These are phyloP conservation scores for Inonotus hispidus DNA, from an alignment of 1,284 basidiomycete genomes.

Conservation along the genomic window DNA sequence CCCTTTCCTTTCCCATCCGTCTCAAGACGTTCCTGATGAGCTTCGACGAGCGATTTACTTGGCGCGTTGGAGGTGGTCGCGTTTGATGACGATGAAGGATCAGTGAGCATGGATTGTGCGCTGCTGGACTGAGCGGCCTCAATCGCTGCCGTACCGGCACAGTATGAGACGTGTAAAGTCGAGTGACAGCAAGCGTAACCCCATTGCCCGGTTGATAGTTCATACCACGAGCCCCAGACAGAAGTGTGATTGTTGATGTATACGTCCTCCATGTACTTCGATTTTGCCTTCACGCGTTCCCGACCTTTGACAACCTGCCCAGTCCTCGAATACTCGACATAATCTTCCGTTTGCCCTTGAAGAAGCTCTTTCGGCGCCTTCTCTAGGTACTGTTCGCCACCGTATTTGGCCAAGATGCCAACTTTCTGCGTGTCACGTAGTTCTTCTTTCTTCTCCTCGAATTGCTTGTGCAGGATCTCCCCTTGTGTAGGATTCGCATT, in stretches of 20 bases:
- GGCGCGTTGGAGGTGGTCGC: conserved; percentile 24
- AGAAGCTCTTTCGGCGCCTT: conserved; percentile 84
- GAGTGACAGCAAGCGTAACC: conserved; percentile 97
- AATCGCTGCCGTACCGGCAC: conserved; percentile 86
- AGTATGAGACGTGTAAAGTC: conserved; percentile 83
- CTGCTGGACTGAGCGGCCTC: conserved; percentile 69
- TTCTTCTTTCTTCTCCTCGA: conserved; percentile 87
- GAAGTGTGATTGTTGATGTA: conserved; percentile 88
- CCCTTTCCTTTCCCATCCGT: conserved; percentile 32
- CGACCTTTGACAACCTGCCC: conserved; percentile 92
- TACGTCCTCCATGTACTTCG: conserved; percentile 96
- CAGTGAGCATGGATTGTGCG: conserved; percentile 60
- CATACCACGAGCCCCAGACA: conserved; percentile 97
- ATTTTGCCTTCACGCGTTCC: conserved; percentile 77
- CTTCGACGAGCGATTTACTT: conserved; percentile 24
- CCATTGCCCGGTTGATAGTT: conserved; percentile 69
- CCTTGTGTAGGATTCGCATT: conserved; percentile 97
- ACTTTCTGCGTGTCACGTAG: conserved; percentile 84
- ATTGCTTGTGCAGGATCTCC: conserved; percentile 87
- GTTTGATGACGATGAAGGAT: conserved; percentile 27
- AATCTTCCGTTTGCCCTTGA: conserved; percentile 93
- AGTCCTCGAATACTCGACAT: conserved; percentile 93
- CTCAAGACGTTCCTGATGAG: conserved; percentile 23
- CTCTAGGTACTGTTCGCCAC: conserved; percentile 91
- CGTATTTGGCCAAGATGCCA: conserved; percentile 86